Percentiles rank a stretch among this genome's conserved stretches.
Evolutionary conservation across 192 early-diverging fungal species (phyloP).

Genomic region (Mortierella alpina): DNA sequence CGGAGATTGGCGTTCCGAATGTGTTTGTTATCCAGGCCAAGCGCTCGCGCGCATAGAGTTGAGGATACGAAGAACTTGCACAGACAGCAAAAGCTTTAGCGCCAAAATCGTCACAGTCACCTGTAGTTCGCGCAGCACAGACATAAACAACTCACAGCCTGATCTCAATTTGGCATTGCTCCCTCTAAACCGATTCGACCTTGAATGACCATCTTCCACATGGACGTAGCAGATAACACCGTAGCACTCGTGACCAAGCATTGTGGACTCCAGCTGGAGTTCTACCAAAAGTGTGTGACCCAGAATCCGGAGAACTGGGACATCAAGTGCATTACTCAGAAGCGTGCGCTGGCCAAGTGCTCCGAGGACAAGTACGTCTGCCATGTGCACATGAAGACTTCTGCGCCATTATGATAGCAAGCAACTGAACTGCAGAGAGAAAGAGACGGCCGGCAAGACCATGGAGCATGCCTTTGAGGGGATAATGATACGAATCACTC

Average conservation of each 20-base stretch:
- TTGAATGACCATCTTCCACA: slow-evolving; percentile 53
- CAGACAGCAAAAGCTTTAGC: neutral
- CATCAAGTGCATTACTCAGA: slow-evolving; percentile 64
- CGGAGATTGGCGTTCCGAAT: slow-evolving; percentile 73
- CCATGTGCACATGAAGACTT: neutral
- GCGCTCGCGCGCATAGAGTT: slow-evolving; percentile 22
- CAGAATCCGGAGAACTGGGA: slow-evolving; percentile 66
- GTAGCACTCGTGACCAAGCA: slow-evolving; percentile 66
- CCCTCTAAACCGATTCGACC: neutral
- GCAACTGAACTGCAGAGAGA: no score
- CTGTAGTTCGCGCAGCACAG: no score
- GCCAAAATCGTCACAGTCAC: slow-evolving; percentile 18
- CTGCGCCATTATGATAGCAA: neutral
- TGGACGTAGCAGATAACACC: slow-evolving; percentile 64
- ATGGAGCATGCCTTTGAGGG: no score
- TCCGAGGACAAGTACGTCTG: slow-evolving; percentile 67
- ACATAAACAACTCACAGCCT: neutral
- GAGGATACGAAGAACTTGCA: neutral
- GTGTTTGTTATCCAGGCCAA: slow-evolving; percentile 65
- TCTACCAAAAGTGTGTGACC: slow-evolving; percentile 67
- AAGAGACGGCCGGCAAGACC: no score
- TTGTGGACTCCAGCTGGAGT: slow-evolving; percentile 64
- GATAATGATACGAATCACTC: no score
- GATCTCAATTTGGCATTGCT: neutral
- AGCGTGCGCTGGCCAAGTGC: slow-evolving; percentile 65